Base-by-base conservation (phyloP, 192 early-diverging fungal genomes). In the Phycomyces nitens region DNA sequence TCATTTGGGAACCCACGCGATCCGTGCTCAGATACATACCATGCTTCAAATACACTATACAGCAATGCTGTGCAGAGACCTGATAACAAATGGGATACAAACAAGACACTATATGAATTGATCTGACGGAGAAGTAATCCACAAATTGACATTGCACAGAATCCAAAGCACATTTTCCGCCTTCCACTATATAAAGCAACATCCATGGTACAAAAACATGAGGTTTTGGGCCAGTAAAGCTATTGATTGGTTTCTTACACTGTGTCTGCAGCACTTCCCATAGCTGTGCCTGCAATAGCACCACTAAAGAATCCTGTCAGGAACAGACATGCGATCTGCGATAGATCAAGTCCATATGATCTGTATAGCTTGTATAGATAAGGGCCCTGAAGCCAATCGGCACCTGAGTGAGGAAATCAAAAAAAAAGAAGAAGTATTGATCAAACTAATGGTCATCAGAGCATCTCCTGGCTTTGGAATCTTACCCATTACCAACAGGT, bases 221-320 rank as follows among this genome's bases (percentile, higher is more conserved):
- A 23, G 57, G 16, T 26, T 40, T 34, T 3, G 10, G 22, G 26
- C 40, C 50, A 52, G 9, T 18, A 22, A 8, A 22, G 52, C 40
- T 22, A 14, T 63, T 21, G 24, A 20, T 50, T 14, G 21, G 6
- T 26, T 23, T 50, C n/a, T 42, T 79, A 89, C 89, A 77, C 73
- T 58, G 74, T 82, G 60, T 92, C 90, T 12, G 86, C 88, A 14
- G 88, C 61, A 51, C 84, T 83, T 63, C 89, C 90, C 42, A 89
- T 66, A 7, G 86, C 58, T 1, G 87, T 90, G 29, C 89, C 89
- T 78, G 86, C 82, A 47, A 91, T 65, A 8, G 88, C 89, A 40
- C 85, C 77, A 10, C 82, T 82, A 27, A 88, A 63, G 64, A 92
- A 92, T 18, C 90, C 90, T 11, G 81, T 82, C 21, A 92, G 78